Evolutionary conservation across 225 moss, liverwort and hornwort genomes (phyloP), one percentile per base, ranked within the genome.

Genomic region (Antitrichia curtipendula): DNA sequence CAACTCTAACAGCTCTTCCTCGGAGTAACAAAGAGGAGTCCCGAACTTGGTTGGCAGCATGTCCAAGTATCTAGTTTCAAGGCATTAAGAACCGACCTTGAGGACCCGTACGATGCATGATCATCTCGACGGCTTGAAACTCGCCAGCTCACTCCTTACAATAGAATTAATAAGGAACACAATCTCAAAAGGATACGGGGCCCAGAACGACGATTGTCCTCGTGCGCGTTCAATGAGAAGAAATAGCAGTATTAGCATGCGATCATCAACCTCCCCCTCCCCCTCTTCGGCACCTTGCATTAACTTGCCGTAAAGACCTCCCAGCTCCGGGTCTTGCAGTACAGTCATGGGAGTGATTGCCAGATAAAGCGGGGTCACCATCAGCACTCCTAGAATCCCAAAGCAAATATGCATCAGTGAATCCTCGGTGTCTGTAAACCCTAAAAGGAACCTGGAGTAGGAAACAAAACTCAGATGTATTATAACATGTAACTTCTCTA

Each of bases 301-400:
- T 75, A 96, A 89, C 85, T 84, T 87, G 82, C 93, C 90, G 91
- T 94, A 98, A 72, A 91, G 86, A 47, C 85, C 71, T 85, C 98
- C 98, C 66, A 98, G 87, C 69, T 92, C 85, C 53, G 93, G 93
- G 79, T 97, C 98, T 91, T 93, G 96, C 79, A 98, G 86, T 50
- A 94, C 95, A 77, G 95, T 92, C 93, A 94, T 96, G 76, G 98
- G 98, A 75, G 98, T 97, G 84, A 98, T 97, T 61, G 98, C 96
- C 86, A 98, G 93, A 78, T 77, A 86, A 73, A 98, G 94, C 60
- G 98, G 98, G 27, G 93, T 95, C 80, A 97, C 96, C 94, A 98
- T 93, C 87, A 97, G 73, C 85, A 97, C 88, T n/a, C 94, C 98
- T 98, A 89, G 40, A 91, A 40, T 50, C 81, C 72, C 88, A 88